A percentile compares a stretch with the other conserved stretches of the same genome.
Evolutionary conservation across 371 early-diverging fungal species (phyloP).

Genomic region (Lichtheimia ramosa): DNA sequence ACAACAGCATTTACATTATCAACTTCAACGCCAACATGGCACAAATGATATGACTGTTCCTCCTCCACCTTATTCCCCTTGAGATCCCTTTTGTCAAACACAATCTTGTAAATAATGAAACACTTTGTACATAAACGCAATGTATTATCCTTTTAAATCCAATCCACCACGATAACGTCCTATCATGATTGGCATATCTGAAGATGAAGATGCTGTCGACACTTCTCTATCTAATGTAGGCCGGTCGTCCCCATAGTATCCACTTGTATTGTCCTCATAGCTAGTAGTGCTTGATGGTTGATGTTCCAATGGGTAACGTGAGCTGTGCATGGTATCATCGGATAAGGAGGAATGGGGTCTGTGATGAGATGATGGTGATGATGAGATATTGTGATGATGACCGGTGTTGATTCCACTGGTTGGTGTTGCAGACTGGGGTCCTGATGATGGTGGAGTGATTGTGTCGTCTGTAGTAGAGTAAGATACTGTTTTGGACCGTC

Average conservation of each 20-base stretch:
- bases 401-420: neutral
- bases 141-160: neutral
- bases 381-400: neutral
- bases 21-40: slow-evolving; percentile 21
- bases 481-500: slow-evolving; percentile 21
- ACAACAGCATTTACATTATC: slow-evolving; percentile 24
- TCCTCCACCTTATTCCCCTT: slow-evolving; percentile 28
- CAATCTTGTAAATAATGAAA: neutral
- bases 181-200: slow-evolving; percentile 21
- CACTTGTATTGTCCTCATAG: slow-evolving; percentile 1
- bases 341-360: slow-evolving; percentile 21
- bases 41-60: slow-evolving; percentile 11
- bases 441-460: neutral
- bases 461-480: neutral
- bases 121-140: too few relatives aligned
- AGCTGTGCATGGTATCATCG: slow-evolving; percentile 9
- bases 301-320: slow-evolving; percentile 2
- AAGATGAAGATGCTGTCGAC: slow-evolving; percentile 22
- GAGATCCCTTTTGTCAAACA: neutral
- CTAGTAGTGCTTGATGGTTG: slow-evolving; percentile 9
- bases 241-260: slow-evolving; percentile 3
- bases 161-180: slow-evolving; percentile 17
- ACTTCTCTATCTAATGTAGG: slow-evolving; percentile 17
- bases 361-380: neutral
- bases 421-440: neutral